These are phyloP conservation scores for Marasmius tenuissimus DNA, from an alignment of 1,284 basidiomycete genomes.

Conservation along the genomic window DNA sequence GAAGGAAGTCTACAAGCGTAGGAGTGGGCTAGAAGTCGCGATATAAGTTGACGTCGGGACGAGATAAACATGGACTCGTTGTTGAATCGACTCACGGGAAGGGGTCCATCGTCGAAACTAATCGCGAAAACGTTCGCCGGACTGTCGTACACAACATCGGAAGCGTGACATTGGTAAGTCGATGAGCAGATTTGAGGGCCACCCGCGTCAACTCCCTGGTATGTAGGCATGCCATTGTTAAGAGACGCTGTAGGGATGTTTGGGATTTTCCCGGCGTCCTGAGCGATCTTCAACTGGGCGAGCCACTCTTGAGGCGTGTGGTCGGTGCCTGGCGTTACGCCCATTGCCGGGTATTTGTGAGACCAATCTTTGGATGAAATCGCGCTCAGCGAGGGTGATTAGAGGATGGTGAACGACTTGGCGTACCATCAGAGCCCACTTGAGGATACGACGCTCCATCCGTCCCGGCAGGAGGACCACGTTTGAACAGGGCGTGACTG, in stretches of 20 bases:
- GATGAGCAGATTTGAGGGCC: slow-evolving; percentile 61
- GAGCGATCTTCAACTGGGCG: slow-evolving; percentile 63
- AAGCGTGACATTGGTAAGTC: slow-evolving; percentile 60
- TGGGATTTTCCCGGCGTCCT: slow-evolving; percentile 73
- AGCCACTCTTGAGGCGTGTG: slow-evolving; percentile 64
- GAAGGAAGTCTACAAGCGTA: slow-evolving; percentile 44
- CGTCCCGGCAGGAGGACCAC: slow-evolving; percentile 28
- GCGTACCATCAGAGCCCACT: slow-evolving; percentile 60
- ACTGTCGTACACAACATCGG: slow-evolving; percentile 70
- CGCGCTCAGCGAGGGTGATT: not conserved
- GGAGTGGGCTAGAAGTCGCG: slow-evolving; percentile 9
- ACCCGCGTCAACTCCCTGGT: slow-evolving; percentile 53
- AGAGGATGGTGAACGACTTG: not conserved
- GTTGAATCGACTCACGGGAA: slow-evolving; percentile 41
- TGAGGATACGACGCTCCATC: slow-evolving; percentile 49
- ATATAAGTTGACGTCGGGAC: not conserved
- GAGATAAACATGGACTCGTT: not conserved
- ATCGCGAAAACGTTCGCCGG: slow-evolving; percentile 59
- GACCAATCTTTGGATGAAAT: slow-evolving; percentile 52
- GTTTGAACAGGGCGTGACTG: slow-evolving; percentile 59
- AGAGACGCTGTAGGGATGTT: slow-evolving; percentile 52
- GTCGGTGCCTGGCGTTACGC: slow-evolving; percentile 37
- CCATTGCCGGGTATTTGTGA: slow-evolving; percentile 45
- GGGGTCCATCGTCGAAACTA: slow-evolving; percentile 82
- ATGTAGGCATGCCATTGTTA: slow-evolving; percentile 48